Evolutionary conservation across 495 filamentous ascomycete genomes (phyloP).

Genomic region (Lepraria neglecta): DNA sequence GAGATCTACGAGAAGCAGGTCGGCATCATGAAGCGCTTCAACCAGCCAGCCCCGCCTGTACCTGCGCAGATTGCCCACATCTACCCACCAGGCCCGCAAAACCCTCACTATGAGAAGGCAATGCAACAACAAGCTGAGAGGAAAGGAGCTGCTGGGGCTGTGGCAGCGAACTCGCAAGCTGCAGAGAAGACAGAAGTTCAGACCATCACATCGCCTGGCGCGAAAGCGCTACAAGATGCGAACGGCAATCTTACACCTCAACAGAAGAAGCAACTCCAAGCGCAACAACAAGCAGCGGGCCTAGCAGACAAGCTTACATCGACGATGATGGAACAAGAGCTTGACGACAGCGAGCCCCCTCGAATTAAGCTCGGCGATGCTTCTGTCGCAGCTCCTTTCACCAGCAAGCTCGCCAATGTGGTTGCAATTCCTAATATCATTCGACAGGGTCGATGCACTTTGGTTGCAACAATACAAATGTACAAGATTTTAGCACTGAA

Average conservation of each 20-base stretch:
- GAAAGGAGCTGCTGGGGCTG: constrained; percentile 52
- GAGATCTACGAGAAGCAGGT: constrained; percentile 97
- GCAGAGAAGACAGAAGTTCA: constrained; percentile 50
- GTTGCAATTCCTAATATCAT: constrained; percentile 98
- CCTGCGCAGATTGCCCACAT: constrained; percentile 86
- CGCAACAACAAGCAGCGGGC: constrained; percentile 62
- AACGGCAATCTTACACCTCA: constrained; percentile 45
- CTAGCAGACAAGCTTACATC: constrained; percentile 82
- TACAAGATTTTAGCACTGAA: constrained; percentile 99
- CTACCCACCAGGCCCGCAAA: constrained; percentile 83
- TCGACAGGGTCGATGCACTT: constrained; percentile 89
- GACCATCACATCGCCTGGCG: constrained; percentile 63
- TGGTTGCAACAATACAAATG: constrained; percentile 99
- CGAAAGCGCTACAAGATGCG: constrained; percentile 59
- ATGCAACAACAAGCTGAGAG: constrained; percentile 73
- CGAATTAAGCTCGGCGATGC: constrained; percentile 97
- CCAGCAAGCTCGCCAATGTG: constrained; percentile 94
- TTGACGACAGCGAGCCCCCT: constrained; percentile 85
- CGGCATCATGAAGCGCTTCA: constrained; percentile 83
- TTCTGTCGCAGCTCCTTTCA: constrained; percentile 94
- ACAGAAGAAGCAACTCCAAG: constrained; percentile 56
- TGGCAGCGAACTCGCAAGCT: constrained; percentile 31
- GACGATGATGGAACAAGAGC: constrained; percentile 83
- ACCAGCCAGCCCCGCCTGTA: constrained; percentile 83
- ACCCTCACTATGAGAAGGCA: constrained; percentile 94